Evolutionary conservation across 345 rosid genomes (phyloP).

Genomic region (Rhizophora apiculata): DNA sequence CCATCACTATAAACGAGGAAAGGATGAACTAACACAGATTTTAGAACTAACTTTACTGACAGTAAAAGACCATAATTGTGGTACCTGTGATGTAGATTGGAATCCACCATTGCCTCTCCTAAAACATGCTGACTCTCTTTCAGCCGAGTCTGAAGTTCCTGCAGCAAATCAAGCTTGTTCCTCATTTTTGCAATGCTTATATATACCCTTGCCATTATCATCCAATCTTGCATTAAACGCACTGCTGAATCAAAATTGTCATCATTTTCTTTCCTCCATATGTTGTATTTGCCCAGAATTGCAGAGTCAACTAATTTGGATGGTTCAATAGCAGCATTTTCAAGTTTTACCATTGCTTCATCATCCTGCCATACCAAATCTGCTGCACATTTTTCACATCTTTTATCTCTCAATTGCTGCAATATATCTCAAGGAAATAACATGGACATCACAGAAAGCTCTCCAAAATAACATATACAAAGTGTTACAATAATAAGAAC

Average conservation of each 20-base stretch:
- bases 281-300: slow-evolving; percentile 85
- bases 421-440: slow-evolving; percentile 17
- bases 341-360: slow-evolving; percentile 71
- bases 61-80: slow-evolving; percentile 5
- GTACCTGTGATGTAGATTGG: slow-evolving; percentile 79
- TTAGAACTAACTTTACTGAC: not conserved
- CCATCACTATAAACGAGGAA: slow-evolving; percentile 12
- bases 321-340: slow-evolving; percentile 90
- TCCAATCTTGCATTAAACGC: slow-evolving; percentile 86
- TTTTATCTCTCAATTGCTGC: slow-evolving; percentile 89
- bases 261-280: slow-evolving; percentile 88
- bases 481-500: not conserved
- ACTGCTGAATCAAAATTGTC: slow-evolving; percentile 83
- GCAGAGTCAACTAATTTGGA: slow-evolving; percentile 93
- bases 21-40: slow-evolving; percentile 5
- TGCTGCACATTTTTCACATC: slow-evolving; percentile 70
- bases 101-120: slow-evolving; percentile 68
- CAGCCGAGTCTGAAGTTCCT: slow-evolving; percentile 70
- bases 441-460: slow-evolving; percentile 2
- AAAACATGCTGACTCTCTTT: slow-evolving; percentile 81
- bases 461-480: not conserved
- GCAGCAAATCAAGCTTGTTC: slow-evolving; percentile 58
- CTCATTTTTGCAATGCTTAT: slow-evolving; percentile 72
- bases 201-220: slow-evolving; percentile 92
- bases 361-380: slow-evolving; percentile 67